Evolutionary conservation across 164 flowering plant genomes (phyloP).

Genomic region (Nymphaea colorata): DNA sequence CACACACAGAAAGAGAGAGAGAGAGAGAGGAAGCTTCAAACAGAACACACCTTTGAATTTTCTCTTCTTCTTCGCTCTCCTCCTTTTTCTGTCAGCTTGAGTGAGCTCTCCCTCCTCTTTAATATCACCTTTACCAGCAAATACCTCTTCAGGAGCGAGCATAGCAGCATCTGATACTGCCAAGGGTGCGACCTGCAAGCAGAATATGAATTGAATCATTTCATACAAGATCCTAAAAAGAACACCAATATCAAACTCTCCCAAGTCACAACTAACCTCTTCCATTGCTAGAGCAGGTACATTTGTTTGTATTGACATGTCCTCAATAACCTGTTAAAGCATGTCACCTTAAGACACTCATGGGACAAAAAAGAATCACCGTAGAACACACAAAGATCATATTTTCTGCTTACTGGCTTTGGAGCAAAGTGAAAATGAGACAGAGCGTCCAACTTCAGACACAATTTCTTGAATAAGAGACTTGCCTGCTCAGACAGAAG

Average conservation of each 20-base stretch:
- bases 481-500: constrained; percentile 42
- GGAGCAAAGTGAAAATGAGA: constrained; percentile 95
- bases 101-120: constrained; percentile 87
- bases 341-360: neutral
- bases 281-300: constrained; percentile 95
- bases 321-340: constrained; percentile 71
- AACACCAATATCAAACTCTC: neutral
- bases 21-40: neutral
- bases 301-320: constrained; percentile 78
- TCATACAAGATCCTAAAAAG: neutral
- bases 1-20: no score
- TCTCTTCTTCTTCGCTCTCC: constrained; percentile 87
- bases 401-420: constrained; percentile 56
- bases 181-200: constrained; percentile 66
- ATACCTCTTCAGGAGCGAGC: constrained; percentile 97
- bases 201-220: constrained; percentile 1
- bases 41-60: constrained; percentile 54
- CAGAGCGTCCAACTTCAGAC: constrained; percentile 84
- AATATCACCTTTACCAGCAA: constrained; percentile 81
- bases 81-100: constrained; percentile 68
- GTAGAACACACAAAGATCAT: neutral
- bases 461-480: constrained; percentile 55
- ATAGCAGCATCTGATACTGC: constrained; percentile 96
- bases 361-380: neutral
- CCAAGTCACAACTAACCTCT: constrained; percentile 45